Percentiles rank a stretch among this genome's conserved stretches.
Conservation (phyloP, 225 moss, liverwort and hornwort species). For the Sphagnum contortum region DNA sequence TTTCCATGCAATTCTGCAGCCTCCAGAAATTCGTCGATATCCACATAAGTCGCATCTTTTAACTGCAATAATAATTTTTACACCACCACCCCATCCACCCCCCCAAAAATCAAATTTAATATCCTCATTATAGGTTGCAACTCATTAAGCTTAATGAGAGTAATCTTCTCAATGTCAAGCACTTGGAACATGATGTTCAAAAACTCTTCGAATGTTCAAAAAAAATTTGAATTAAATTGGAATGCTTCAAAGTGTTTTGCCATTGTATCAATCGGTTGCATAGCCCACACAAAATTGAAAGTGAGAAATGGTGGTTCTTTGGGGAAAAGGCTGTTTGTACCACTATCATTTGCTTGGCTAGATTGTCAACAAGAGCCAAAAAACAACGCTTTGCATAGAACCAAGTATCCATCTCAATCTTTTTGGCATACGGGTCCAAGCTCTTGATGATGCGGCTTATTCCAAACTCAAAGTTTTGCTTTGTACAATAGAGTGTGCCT, state of each 20-base stretch:
- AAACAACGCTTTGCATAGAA: constrained; percentile 77
- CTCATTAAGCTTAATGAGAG: neutral
- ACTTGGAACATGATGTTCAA: neutral
- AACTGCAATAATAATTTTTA: constrained; percentile 22
- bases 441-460: constrained; percentile 74
- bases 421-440: constrained; percentile 62
- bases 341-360: constrained; percentile 85
- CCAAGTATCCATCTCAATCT: constrained; percentile 82
- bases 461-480: constrained; percentile 95
- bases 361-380: constrained; percentile 59
- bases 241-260: no score
- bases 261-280: no score
- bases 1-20: constrained; percentile 53
- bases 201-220: no score
- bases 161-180: neutral
- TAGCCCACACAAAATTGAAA: no score
- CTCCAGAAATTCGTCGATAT: constrained; percentile 68
- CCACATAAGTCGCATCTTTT: constrained; percentile 53
- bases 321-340: constrained; percentile 9
- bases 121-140: neutral
- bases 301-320: no score
- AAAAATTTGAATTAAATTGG: no score
- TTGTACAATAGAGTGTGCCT: constrained; percentile 79
- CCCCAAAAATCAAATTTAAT: neutral
- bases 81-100: neutral